Conservation (phyloP, 192 early-diverging fungal genomes). For the Diversispora epigaea region DNA sequence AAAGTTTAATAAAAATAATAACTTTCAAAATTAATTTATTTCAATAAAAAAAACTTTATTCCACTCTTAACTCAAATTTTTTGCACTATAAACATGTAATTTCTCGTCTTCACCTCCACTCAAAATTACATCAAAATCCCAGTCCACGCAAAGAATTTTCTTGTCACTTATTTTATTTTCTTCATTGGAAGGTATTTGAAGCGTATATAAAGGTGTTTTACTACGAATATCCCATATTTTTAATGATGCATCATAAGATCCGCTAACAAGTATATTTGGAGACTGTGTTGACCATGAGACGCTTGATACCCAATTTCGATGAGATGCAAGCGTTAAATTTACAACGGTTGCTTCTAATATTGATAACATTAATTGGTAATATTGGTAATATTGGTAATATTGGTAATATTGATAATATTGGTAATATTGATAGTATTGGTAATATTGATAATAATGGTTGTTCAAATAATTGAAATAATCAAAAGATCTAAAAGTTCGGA, state of each 20-base stretch:
- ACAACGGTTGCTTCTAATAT: conserved; percentile 68
- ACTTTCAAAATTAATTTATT: too few species aligned
- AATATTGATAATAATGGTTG: too few species aligned
- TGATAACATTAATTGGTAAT: neutral
- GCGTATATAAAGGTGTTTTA: conserved; percentile 78
- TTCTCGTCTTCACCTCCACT: conserved; percentile 77
- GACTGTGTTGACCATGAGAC: conserved; percentile 82
- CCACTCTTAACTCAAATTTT: conserved; percentile 25
- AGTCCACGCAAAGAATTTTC: conserved; percentile 76
- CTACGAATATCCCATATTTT: conserved; percentile 95
- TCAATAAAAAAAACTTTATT: too few species aligned
- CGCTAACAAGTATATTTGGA: conserved; percentile 72
- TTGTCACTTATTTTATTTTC: conserved; percentile 41
- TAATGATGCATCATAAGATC: conserved; percentile 84
- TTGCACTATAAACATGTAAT: conserved; percentile 55
- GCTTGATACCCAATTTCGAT: conserved; percentile 82
- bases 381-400: neutral
- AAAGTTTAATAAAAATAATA: too few species aligned
- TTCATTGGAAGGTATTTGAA: conserved; percentile 39
- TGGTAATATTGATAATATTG: conserved; percentile 1
- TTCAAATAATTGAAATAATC: too few species aligned
- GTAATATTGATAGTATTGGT: neutral
- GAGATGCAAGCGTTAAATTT: conserved; percentile 72
- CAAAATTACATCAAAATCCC: conserved; percentile 62
- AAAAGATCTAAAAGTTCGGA: too few species aligned